These are phyloP conservation scores for Choricystis sp. DNA, from an alignment of 139 green algal species.

Conservation along the genomic window DNA sequence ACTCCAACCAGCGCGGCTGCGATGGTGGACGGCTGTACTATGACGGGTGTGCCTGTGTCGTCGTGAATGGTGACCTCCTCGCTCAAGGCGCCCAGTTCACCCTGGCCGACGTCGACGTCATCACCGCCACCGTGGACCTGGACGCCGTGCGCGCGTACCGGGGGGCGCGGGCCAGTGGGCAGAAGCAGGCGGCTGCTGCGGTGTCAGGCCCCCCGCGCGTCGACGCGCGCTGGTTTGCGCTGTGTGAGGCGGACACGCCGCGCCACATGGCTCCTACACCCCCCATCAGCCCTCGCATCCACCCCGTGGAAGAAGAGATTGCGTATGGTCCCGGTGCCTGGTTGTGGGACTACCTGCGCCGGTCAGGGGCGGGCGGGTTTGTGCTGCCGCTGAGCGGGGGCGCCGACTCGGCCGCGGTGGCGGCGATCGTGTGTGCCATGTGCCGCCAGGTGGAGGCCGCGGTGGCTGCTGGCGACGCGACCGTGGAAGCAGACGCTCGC, in stretches of 20 bases:
- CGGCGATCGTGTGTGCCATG: slow-evolving; percentile 91
- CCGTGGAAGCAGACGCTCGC: slow-evolving; percentile 45
- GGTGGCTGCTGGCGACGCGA: slow-evolving; percentile 35
- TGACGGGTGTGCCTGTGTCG: slow-evolving; percentile 71
- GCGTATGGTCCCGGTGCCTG: slow-evolving; percentile 82
- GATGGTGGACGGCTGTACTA: slow-evolving; percentile 92
- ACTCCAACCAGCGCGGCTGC: slow-evolving; percentile 93
- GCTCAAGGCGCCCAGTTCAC: slow-evolving; percentile 59
- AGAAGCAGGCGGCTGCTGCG: slow-evolving; percentile 49
- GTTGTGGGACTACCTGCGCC: slow-evolving; percentile 93
- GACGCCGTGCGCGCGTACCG: slow-evolving; percentile 69
- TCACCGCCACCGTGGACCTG: slow-evolving; percentile 79
- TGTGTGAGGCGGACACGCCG: background rate
- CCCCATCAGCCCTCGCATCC: slow-evolving; percentile 15
- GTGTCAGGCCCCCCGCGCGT: background rate
- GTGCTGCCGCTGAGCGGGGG: slow-evolving; percentile 80
- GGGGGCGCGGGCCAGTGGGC: slow-evolving; percentile 30
- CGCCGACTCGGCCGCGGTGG: slow-evolving; percentile 61
- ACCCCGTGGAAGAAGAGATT: slow-evolving; percentile 80
- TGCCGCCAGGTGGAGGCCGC: slow-evolving; percentile 61
- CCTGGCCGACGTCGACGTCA: slow-evolving; percentile 62
- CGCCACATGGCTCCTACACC: slow-evolving; percentile 1
- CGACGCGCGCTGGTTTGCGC: background rate
- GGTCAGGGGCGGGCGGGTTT: slow-evolving; percentile 65
- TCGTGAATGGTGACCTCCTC: slow-evolving; percentile 78